Evolutionary conservation across 2,329 filamentous ascomycete species (phyloP), one percentile per base, ranked within the genome.

Genomic region (Bipolaris victoriae): DNA sequence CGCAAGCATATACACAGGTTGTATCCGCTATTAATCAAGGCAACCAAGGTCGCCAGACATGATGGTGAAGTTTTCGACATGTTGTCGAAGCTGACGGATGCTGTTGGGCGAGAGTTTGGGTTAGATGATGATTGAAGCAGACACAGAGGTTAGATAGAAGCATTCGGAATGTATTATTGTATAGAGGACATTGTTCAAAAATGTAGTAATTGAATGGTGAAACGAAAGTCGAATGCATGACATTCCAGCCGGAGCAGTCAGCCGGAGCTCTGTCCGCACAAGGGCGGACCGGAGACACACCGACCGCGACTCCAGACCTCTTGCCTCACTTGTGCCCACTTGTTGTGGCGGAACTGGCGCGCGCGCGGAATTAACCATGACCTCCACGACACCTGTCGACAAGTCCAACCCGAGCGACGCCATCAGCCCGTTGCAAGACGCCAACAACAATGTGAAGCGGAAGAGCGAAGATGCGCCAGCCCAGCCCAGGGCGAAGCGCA

Each of bases 1-100:
- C 87, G 87, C 70, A 92, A 90, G 72, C 93, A 98, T 77, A 78
- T 98, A 31, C 82, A 91, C 63, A 84, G 89, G 70, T 76, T 99
- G 60, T 97, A 96, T 75, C 90, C 92, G 7, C 79, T 98, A 48
- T 74, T 96, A 48, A 83, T 89, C 16, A 83, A 84, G 63, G 89
- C 88, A 2, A 78, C 87, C 3, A 79, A 81, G 61, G 84, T 84
- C 49, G 86, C 87, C 26, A 84, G 81, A 6, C 85, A 85, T 3
- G 89, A 92, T 69, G 82, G 81, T 37, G 82, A 85, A 68, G 82
- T 90, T 5, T 72, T 86, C 60, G 76, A 76, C 57, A 71, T 73
- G 7, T 61, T 83, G 60, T 57, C 52, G 20, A 66, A 66, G 57
- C 65, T 82, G 64, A 68, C 79, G 61, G 72, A 76, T 13, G 73